Evolutionary conservation across 768 basidiomycete species (phyloP).

Genomic region (Chalciporus piperatus): DNA sequence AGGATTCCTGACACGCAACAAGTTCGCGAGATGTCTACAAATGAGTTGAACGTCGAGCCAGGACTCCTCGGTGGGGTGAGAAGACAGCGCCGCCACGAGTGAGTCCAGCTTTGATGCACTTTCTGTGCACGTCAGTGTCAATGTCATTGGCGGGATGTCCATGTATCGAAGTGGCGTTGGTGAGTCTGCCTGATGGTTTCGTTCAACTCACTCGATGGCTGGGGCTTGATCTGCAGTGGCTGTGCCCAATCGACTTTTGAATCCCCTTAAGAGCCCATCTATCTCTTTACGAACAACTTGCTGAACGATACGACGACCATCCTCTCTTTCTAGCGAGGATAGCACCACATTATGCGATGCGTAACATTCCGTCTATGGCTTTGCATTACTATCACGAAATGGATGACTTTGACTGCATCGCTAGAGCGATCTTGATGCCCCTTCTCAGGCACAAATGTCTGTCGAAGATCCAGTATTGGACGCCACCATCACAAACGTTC

Average conservation of each 20-base stretch:
- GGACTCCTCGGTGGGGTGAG: conserved; percentile 28
- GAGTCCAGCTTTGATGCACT: conserved; percentile 32
- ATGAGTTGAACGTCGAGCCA: conserved; percentile 55
- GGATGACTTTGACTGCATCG: too few relatives aligned
- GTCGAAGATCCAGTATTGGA: too few relatives aligned
- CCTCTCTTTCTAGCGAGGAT: too few relatives aligned
- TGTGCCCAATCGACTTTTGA: neutral
- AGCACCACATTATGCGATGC: too few relatives aligned
- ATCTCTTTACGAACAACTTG: too few relatives aligned
- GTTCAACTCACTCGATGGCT: neutral
- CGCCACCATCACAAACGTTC: too few relatives aligned
- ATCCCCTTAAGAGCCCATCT: too few relatives aligned
- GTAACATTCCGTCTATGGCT: too few relatives aligned
- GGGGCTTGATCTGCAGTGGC: neutral
- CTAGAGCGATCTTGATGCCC: too few relatives aligned
- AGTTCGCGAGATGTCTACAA: conserved; percentile 60
- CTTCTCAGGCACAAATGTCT: too few relatives aligned
- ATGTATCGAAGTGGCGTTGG: conserved; percentile 10
- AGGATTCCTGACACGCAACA: conserved; percentile 53
- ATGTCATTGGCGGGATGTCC: conserved; percentile 13
- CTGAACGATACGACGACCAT: too few relatives aligned
- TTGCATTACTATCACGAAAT: too few relatives aligned
- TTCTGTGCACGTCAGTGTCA: conserved; percentile 23
- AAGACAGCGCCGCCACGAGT: conserved; percentile 32
- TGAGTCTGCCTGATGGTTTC: neutral